Percentiles rank a stretch among this genome's conserved stretches.
These are phyloP conservation scores for Hygrophorus russula DNA, from an alignment of 768 basidiomycete genomes.

Conservation along the genomic window DNA sequence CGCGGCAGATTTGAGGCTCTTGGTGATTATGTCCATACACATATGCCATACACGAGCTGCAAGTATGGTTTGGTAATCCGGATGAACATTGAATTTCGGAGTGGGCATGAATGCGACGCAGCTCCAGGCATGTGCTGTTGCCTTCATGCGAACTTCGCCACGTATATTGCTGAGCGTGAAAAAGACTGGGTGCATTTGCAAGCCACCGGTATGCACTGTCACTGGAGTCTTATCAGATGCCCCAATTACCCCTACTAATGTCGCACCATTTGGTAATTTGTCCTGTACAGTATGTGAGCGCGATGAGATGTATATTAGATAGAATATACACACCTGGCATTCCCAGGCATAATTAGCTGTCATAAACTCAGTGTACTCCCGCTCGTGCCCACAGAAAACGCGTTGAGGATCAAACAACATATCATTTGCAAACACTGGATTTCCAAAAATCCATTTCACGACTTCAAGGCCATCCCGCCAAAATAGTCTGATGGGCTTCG, in stretches of 20 bases:
- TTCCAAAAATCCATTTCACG: slow-evolving; percentile 14
- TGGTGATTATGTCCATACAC: no score
- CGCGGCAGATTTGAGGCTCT: no score
- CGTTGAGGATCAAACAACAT: slow-evolving; percentile 12
- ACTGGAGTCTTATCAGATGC: slow-evolving; percentile 24
- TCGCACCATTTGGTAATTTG: slow-evolving; percentile 14
- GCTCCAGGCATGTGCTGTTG: slow-evolving; percentile 18
- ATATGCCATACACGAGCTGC: no score
- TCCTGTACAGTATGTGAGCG: slow-evolving; percentile 6
- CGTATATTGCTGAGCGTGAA: slow-evolving; percentile 22
- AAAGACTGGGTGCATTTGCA: slow-evolving; percentile 19
- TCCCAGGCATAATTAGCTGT: slow-evolving; percentile 15
- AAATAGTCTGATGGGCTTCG: slow-evolving; percentile 11
- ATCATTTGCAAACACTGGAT: slow-evolving; percentile 13
- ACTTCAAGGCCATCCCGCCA: slow-evolving; percentile 17
- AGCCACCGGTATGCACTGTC: slow-evolving; percentile 18
- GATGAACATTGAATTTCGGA: slow-evolving; percentile 17
- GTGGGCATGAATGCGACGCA: slow-evolving; percentile 20
- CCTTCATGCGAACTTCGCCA: slow-evolving; percentile 18
- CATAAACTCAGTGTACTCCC: slow-evolving; percentile 15
- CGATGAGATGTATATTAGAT: not conserved
- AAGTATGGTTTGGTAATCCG: slow-evolving; percentile 12
- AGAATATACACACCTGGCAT: slow-evolving; percentile 14
- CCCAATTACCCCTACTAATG: slow-evolving; percentile 18
- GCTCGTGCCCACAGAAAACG: slow-evolving; percentile 8